phyloP scores from a whole-genome alignment of 805 yeast species.

The Kodamaea hsintzibuensis region DNA sequence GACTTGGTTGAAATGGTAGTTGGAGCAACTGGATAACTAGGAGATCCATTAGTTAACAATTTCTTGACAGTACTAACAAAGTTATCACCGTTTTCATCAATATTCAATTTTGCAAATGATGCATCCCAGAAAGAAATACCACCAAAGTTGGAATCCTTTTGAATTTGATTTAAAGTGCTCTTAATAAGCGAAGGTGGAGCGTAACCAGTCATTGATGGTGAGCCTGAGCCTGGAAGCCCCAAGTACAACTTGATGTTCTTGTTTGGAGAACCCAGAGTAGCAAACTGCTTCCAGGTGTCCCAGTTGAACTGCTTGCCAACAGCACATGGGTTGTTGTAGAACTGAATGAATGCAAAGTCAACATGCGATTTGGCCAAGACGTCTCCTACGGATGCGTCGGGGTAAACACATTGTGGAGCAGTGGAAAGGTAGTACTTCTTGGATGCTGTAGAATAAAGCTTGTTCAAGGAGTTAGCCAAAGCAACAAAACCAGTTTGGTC shows the following conservation, averaged over 20 bases:
- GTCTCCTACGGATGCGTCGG: slow-evolving; percentile 51
- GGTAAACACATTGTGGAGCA: slow-evolving; percentile 89
- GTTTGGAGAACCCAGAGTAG: slow-evolving; percentile 53
- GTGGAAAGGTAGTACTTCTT: slow-evolving; percentile 74
- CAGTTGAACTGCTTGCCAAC: slow-evolving; percentile 50
- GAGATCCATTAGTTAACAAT: slow-evolving; percentile 2
- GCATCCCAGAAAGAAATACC: slow-evolving; percentile 39
- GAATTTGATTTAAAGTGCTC: slow-evolving; percentile 15
- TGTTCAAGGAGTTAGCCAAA: slow-evolving; percentile 12
- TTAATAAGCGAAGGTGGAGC: slow-evolving; percentile 26
- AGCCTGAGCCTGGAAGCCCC: slow-evolving; percentile 38
- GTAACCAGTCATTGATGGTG: slow-evolving; percentile 41
- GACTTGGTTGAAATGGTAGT: not conserved
- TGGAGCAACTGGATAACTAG: not conserved
- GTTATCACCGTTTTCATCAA: slow-evolving; percentile 3
- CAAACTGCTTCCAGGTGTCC: slow-evolving; percentile 71
- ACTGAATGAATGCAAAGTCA: slow-evolving; percentile 82
- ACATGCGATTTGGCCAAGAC: slow-evolving; percentile 50
- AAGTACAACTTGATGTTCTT: slow-evolving; percentile 33
- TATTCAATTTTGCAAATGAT: slow-evolving; percentile 21
- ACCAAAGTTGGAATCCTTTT: slow-evolving; percentile 27
- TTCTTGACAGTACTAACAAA: not conserved
- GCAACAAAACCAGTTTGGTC: slow-evolving; percentile 35
- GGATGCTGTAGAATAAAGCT: slow-evolving; percentile 22
- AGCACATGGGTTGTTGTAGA: slow-evolving; percentile 80